A percentile compares a stretch with the other conserved stretches of the same genome.
Evolutionary conservation across 352 stramenopile species (phyloP).

Genomic region (Salisapilia sapeloensis): DNA sequence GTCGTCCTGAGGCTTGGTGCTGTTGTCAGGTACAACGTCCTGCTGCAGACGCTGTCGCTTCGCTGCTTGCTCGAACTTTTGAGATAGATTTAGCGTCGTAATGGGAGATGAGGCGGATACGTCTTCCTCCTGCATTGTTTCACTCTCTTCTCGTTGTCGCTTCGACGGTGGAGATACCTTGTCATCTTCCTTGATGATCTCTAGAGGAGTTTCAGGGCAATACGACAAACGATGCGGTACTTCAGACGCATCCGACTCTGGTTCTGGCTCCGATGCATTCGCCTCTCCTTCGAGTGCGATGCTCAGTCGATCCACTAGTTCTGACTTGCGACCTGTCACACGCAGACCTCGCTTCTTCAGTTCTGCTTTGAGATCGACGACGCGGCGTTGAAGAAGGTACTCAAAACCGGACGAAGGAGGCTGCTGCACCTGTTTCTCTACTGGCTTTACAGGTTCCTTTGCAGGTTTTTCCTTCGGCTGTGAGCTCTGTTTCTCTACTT

Average conservation of each 20-base stretch:
- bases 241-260: constrained; percentile 3
- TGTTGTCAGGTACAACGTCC: too few species aligned
- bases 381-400: too few species aligned
- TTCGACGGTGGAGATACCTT: neutral
- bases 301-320: constrained; percentile 23
- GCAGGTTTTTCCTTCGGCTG: too few species aligned
- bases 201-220: neutral
- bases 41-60: too few species aligned
- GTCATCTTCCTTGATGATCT: neutral
- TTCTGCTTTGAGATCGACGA: constrained; percentile 36
- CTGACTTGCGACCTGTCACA: constrained; percentile 28
- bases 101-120: too few species aligned
- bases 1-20: too few species aligned
- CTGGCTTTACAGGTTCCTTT: too few species aligned
- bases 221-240: neutral
- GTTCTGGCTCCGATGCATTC: constrained; percentile 4
- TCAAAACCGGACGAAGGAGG: too few species aligned
- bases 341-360: constrained; percentile 40
- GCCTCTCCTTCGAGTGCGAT: constrained; percentile 10
- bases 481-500: too few species aligned
- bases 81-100: too few species aligned
- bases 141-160: constrained; percentile 7
- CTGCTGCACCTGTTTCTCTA: too few species aligned
- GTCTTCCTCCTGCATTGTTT: constrained; percentile 11
- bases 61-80: too few species aligned